Evolutionary conservation across 2,329 filamentous ascomycete species (phyloP).

Genomic region (Fusarium guadeloupense): DNA sequence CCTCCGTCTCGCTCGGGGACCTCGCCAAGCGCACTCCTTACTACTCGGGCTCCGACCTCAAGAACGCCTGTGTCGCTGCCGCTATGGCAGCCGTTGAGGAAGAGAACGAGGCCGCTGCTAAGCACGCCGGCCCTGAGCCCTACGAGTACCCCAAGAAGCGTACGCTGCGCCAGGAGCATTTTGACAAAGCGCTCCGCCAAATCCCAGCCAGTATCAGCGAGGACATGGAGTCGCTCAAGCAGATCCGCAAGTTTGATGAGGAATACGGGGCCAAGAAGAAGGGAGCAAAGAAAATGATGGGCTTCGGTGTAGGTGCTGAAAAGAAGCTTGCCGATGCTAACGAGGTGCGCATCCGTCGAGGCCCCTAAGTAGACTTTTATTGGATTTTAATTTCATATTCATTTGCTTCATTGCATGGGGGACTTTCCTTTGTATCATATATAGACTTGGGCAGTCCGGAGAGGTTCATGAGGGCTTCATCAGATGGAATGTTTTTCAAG

Average conservation of each 20-base stretch:
- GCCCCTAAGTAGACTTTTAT: conserved; percentile 15
- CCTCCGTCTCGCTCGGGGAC: conserved; percentile 66
- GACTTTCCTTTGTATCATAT: conserved; percentile 13
- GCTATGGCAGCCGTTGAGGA: conserved; percentile 83
- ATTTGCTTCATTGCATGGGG: conserved; percentile 10
- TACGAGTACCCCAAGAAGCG: conserved; percentile 70
- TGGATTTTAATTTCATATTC: conserved; percentile 1
- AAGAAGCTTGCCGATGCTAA: conserved; percentile 50
- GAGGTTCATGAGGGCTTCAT: neutral
- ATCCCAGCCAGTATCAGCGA: conserved; percentile 93
- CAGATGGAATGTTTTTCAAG: neutral
- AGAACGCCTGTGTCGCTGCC: conserved; percentile 82
- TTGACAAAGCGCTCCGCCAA: conserved; percentile 85
- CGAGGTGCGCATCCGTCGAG: conserved; percentile 56
- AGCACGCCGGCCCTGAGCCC: conserved; percentile 52
- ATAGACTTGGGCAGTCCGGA: conserved; percentile 27
- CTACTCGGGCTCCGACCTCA: conserved; percentile 85
- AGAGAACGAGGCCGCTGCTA: conserved; percentile 61
- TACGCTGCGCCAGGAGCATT: conserved; percentile 72
- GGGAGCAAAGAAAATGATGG: conserved; percentile 67
- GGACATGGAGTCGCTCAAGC: conserved; percentile 86
- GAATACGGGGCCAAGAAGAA: conserved; percentile 86
- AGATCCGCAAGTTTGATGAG: conserved; percentile 95
- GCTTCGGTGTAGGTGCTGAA: conserved; percentile 62
- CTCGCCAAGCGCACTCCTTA: conserved; percentile 75